Evolutionary conservation across 2,329 filamentous ascomycete genomes (phyloP), one percentile per base, ranked within the genome.

Genomic region (Calonectria hongkongensis): DNA sequence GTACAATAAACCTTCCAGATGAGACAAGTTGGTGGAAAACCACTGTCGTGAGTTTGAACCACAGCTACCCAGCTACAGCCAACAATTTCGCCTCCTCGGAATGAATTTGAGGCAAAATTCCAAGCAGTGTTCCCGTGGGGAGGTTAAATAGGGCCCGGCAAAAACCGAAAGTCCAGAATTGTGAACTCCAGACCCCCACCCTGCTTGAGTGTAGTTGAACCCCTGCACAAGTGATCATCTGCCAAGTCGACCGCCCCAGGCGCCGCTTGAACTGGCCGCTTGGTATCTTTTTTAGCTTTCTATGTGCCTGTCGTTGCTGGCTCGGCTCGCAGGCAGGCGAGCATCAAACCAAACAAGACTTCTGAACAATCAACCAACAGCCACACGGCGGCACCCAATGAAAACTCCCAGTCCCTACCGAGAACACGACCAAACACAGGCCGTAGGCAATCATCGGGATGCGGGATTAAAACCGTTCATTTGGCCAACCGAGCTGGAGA

Each of bases 151-250:
- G 25, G 54, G 21, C 54, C 54, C 39, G 54, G 36, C 36, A 60
- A 21, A 41, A 60, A 18, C 15, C n/a, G 18, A 16, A 25, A 60
- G 27, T 39, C 33, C 54, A 39, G 54, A 60, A 28, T 27, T 41
- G n/a, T 27, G 54, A 60, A 43, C 41, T 39, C 54, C 39, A 41
- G 18, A 60, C 54, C 54, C 54, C 54, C 54, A 60, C 54, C 54
- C 54, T 60, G 21, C 33, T n/a, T 39, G 25, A 27, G 25, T 39
- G 54, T 60, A 27, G 33, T 25, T 36, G n/a, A 6, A 39, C 54
- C 54, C 54, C 54, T 39, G 54, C 33, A 27, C n/a, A 41, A 41
- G 16, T 27, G 54, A 60, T 60, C 33, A 60, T 60, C 54, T 60
- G 33, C 54, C 21, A 41, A 21, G 54, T 36, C 25, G 39, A 25